These are phyloP conservation scores for Oropetium thomaeum DNA, from an alignment of 176 grass and related monocot species.

Conservation along the genomic window DNA sequence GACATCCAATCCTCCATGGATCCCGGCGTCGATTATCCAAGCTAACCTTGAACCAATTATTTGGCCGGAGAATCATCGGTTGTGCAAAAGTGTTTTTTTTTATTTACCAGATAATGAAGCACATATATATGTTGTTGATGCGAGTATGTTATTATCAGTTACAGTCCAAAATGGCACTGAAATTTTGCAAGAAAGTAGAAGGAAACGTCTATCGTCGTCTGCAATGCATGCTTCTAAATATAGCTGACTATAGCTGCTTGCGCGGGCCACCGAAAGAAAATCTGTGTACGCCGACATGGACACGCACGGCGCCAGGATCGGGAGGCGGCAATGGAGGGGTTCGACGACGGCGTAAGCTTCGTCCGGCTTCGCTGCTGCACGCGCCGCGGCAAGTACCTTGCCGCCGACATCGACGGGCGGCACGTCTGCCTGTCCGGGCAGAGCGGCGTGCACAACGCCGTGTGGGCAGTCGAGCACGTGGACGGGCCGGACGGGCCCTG, in stretches of 20 bases:
- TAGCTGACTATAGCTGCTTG: background rate
- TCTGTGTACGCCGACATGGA: background rate
- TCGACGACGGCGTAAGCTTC: constrained; percentile 23
- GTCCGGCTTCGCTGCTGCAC: constrained; percentile 17
- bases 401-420: constrained; percentile 21
- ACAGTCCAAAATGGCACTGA: background rate
- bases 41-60: too few relatives aligned
- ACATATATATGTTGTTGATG: background rate
- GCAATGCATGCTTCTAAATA: background rate
- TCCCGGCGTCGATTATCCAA: background rate
- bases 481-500: background rate
- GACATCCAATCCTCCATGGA: constrained; percentile 60
- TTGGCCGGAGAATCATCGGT: background rate
- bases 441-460: constrained; percentile 24
- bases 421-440: constrained; percentile 18
- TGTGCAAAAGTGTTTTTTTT: background rate
- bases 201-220: background rate
- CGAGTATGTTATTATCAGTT: background rate
- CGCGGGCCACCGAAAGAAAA: background rate
- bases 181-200: background rate
- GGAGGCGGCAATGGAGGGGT: constrained; percentile 2
- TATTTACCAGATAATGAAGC: too few relatives aligned
- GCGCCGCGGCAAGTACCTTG: constrained; percentile 29
- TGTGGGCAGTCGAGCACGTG: constrained; percentile 27
- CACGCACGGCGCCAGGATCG: background rate